Conservation (phyloP, 2,329 filamentous ascomycete species). For the Phaeosphaeriaceae sp. region DNA sequence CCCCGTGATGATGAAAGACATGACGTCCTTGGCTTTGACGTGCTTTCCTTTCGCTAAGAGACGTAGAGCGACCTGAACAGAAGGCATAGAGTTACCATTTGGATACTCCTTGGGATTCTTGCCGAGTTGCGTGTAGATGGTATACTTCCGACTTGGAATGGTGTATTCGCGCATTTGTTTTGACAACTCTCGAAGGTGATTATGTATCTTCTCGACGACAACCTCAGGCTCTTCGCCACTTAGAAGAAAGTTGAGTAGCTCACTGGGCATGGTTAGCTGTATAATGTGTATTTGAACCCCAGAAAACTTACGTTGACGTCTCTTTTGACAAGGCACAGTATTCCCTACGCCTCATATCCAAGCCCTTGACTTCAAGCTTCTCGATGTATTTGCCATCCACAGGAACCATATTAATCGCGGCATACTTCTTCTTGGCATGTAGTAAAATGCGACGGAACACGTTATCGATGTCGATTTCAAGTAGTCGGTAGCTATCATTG, state of each 20-base stretch:
- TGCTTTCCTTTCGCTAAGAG: constrained; percentile 86
- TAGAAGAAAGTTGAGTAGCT: constrained; percentile 90
- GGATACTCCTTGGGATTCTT: constrained; percentile 94
- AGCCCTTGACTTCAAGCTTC: constrained; percentile 96
- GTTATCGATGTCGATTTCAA: constrained; percentile 99
- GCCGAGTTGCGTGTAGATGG: constrained; percentile 96
- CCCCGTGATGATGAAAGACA: constrained; percentile 91
- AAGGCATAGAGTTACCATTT: constrained; percentile 93
- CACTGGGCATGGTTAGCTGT: constrained; percentile 49
- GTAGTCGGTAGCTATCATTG: constrained; percentile 87
- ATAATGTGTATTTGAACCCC: no score
- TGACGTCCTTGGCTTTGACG: constrained; percentile 92
- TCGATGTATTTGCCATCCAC: constrained; percentile 88
- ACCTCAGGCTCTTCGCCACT: constrained; percentile 91
- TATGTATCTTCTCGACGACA: constrained; percentile 88
- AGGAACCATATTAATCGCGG: constrained; percentile 91
- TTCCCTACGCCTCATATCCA: constrained; percentile 97
- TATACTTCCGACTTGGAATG: constrained; percentile 85
- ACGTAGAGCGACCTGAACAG: constrained; percentile 91
- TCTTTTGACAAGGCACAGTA: constrained; percentile 97
- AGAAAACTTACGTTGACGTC: constrained; percentile 68
- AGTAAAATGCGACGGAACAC: constrained; percentile 91
- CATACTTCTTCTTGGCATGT: constrained; percentile 99
- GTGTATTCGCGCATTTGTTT: constrained; percentile 82
- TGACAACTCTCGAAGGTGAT: constrained; percentile 85